Evolutionary conservation across 495 filamentous ascomycete species (phyloP).

Genomic region (Penicillium diatomitis): DNA sequence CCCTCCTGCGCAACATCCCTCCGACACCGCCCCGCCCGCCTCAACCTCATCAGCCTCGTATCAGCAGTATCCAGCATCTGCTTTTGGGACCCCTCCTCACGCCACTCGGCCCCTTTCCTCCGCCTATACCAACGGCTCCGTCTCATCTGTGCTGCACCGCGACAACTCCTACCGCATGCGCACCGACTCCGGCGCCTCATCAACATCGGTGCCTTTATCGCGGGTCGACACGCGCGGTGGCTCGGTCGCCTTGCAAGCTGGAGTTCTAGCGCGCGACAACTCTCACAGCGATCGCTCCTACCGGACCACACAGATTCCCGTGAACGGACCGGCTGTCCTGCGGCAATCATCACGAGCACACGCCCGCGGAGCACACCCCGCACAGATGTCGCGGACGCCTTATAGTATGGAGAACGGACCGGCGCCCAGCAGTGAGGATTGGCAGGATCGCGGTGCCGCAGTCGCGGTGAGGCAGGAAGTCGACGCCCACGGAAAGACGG

Average conservation of each 20-base stretch:
- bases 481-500: slow-evolving; percentile 74
- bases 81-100: slow-evolving; percentile 28
- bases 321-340: slow-evolving; percentile 47
- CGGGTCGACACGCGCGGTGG: slow-evolving; percentile 54
- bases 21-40: slow-evolving; percentile 14
- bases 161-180: slow-evolving; percentile 47
- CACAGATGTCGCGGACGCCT: slow-evolving; percentile 46
- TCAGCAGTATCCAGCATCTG: slow-evolving; percentile 34
- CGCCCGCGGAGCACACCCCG: slow-evolving; percentile 35
- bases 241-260: slow-evolving; percentile 52
- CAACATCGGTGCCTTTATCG: slow-evolving; percentile 44
- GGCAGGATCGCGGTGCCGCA: slow-evolving; percentile 89
- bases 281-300: slow-evolving; percentile 64
- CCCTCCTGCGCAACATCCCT: slow-evolving; percentile 16
- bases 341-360: slow-evolving; percentile 37
- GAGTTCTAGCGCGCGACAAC: slow-evolving; percentile 56
- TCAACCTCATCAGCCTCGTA: slow-evolving; percentile 19
- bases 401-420: slow-evolving; percentile 59
- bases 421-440: slow-evolving; percentile 72
- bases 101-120: slow-evolving; percentile 46
- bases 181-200: slow-evolving; percentile 56
- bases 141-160: slow-evolving; percentile 31
- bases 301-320: slow-evolving; percentile 46
- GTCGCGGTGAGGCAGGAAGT: slow-evolving; percentile 66
- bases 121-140: slow-evolving; percentile 42